Evolutionary conservation across 495 filamentous ascomycete species (phyloP).

Genomic region (Podospora didyma): DNA sequence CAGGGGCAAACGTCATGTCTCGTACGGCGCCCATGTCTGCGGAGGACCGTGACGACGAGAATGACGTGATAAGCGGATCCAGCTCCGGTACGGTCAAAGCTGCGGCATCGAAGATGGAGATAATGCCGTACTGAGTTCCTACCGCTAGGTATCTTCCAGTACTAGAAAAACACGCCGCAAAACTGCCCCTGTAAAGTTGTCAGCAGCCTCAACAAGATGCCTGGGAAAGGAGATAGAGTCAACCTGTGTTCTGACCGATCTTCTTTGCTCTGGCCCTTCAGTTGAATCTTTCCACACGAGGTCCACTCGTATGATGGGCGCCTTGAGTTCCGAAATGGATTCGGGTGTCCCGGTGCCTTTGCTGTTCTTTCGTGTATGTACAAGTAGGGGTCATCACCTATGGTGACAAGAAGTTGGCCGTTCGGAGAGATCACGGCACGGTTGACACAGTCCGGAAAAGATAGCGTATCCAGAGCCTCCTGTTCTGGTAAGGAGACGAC

Average conservation of each 20-base stretch:
- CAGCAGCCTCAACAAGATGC: slow-evolving; percentile 4
- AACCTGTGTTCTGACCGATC: slow-evolving; percentile 41
- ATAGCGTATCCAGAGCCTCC: slow-evolving; percentile 57
- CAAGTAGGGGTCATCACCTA: slow-evolving; percentile 78
- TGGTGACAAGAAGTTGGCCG: slow-evolving; percentile 71
- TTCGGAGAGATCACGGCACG: slow-evolving; percentile 90
- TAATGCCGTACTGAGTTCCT: slow-evolving; percentile 54
- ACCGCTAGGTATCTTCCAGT: slow-evolving; percentile 50
- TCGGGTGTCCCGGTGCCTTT: slow-evolving; percentile 6
- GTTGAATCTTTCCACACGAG: slow-evolving; percentile 36
- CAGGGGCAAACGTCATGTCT: slow-evolving; percentile 86
- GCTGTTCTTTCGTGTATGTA: slow-evolving; percentile 64
- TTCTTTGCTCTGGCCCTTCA: slow-evolving; percentile 44
- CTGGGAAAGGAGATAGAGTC: not conserved
- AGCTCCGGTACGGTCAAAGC: slow-evolving; percentile 31
- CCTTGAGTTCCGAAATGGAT: slow-evolving; percentile 5
- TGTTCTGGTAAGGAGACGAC: slow-evolving; percentile 61
- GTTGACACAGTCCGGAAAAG: slow-evolving; percentile 80
- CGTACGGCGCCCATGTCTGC: slow-evolving; percentile 73
- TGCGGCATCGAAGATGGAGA: slow-evolving; percentile 47
- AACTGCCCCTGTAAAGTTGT: slow-evolving; percentile 42
- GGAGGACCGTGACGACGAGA: slow-evolving; percentile 55
- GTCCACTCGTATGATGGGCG: slow-evolving; percentile 36
- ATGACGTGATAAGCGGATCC: slow-evolving; percentile 40
- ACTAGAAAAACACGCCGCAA: slow-evolving; percentile 50